phyloP scores from a whole-genome alignment of 345 rosid species.

The Turnera subulata region DNA sequence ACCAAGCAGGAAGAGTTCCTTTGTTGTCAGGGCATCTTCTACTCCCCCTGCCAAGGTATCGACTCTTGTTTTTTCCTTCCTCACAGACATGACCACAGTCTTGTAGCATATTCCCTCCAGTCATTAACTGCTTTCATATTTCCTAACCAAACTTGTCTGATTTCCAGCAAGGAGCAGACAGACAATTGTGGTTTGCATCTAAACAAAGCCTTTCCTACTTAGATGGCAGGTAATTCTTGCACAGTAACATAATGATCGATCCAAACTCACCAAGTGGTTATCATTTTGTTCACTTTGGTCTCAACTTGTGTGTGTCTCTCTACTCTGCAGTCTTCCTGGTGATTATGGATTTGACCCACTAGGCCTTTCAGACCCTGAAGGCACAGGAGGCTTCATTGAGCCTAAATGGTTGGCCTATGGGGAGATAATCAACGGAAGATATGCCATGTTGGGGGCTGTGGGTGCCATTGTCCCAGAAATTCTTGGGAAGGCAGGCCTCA shows the following conservation, averaged over 20 bases:
- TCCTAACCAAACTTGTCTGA: not conserved
- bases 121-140: not conserved
- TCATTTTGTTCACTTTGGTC: not conserved
- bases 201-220: slow-evolving; percentile 85
- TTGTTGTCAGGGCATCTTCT: slow-evolving; percentile 70
- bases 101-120: not conserved
- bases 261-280: no score
- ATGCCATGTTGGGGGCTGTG: slow-evolving; percentile 75
- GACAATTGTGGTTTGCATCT: slow-evolving; percentile 92
- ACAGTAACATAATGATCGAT: no score
- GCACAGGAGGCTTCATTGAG: slow-evolving; percentile 93
- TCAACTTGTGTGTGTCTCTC: not conserved
- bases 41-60: slow-evolving; percentile 92
- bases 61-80: not conserved
- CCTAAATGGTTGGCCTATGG: slow-evolving; percentile 96
- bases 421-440: slow-evolving; percentile 81
- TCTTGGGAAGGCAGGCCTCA: slow-evolving; percentile 74
- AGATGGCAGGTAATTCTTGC: slow-evolving; percentile 75
- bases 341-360: slow-evolving; percentile 93
- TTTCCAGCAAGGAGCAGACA: slow-evolving; percentile 79
- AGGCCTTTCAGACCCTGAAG: slow-evolving; percentile 97
- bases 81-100: not conserved
- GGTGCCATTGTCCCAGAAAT: slow-evolving; percentile 94
- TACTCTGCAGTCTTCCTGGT: slow-evolving; percentile 67
- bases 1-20: slow-evolving; percentile 50